These are phyloP conservation scores for Elsinoe perseae DNA, from an alignment of 2,329 filamentous ascomycete species.

Conservation along the genomic window DNA sequence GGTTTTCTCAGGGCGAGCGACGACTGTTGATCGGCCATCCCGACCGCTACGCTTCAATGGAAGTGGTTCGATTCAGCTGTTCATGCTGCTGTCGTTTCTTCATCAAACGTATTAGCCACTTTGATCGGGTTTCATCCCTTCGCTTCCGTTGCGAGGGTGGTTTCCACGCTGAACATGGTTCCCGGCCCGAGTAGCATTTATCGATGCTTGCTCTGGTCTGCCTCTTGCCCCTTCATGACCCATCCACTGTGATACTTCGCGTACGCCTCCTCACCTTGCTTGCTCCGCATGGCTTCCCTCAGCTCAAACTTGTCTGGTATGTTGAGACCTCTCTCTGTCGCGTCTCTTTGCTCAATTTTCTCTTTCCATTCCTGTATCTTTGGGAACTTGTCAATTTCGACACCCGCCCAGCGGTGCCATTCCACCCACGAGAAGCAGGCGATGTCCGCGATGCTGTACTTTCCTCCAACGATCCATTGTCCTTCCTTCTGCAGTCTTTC, in stretches of 20 bases:
- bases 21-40: too few species aligned
- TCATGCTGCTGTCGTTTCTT: too few species aligned
- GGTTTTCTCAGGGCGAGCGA: too few species aligned
- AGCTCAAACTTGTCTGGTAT: slow-evolving; percentile 33
- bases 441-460: slow-evolving; percentile 43
- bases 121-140: too few species aligned
- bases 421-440: slow-evolving; percentile 42
- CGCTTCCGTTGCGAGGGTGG: too few species aligned
- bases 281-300: slow-evolving; percentile 33
- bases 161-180: too few species aligned
- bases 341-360: slow-evolving; percentile 28
- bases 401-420: slow-evolving; percentile 35
- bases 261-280: slow-evolving; percentile 33
- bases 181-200: too few species aligned
- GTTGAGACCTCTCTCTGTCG: slow-evolving; percentile 29
- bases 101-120: too few species aligned
- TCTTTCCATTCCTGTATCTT: slow-evolving; percentile 28
- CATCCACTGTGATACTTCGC: slow-evolving; percentile 32
- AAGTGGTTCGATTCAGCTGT: too few species aligned
- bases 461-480: slow-evolving; percentile 38
- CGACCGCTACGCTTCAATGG: too few species aligned
- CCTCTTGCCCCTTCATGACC: slow-evolving; percentile 34
- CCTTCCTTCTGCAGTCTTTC: slow-evolving; percentile 29
- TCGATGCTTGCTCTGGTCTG: slow-evolving; percentile 33
- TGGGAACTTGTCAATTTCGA: slow-evolving; percentile 27